These are phyloP conservation scores for Fusarium sororula DNA, from an alignment of 2,329 filamentous ascomycete species.

Conservation along the genomic window DNA sequence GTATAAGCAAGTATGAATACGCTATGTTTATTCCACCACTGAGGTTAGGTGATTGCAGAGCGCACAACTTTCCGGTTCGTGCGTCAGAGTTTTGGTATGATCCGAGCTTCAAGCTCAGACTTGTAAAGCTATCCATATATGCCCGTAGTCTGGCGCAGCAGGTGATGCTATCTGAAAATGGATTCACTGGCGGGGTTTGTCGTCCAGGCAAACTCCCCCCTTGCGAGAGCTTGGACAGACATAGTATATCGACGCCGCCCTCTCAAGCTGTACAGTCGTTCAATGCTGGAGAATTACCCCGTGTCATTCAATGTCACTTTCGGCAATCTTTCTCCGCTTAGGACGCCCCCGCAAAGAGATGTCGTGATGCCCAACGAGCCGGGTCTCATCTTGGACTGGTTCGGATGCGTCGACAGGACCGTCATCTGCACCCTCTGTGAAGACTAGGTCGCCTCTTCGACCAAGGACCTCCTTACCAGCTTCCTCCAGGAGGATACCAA, in stretches of 20 bases:
- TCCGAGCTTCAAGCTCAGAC: slow-evolving; percentile 1
- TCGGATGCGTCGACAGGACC: slow-evolving; percentile 25
- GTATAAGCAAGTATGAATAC: background rate
- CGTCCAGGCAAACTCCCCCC: slow-evolving; percentile 10
- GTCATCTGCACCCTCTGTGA: slow-evolving; percentile 65
- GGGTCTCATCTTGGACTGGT: slow-evolving; percentile 25
- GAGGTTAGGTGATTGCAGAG: background rate
- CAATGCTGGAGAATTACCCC: background rate
- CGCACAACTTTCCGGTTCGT: background rate
- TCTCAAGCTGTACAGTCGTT: background rate
- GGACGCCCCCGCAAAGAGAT: slow-evolving; percentile 36
- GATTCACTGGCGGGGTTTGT: slow-evolving; percentile 4
- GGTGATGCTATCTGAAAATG: slow-evolving; percentile 3
- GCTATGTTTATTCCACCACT: slow-evolving; percentile 26
- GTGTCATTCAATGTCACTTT: slow-evolving; percentile 22
- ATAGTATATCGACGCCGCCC: background rate
- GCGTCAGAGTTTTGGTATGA: background rate
- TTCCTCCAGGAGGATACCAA: slow-evolving; percentile 81
- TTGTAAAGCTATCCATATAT: slow-evolving; percentile 7
- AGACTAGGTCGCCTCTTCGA: slow-evolving; percentile 73
- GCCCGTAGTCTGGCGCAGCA: background rate
- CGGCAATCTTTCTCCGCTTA: slow-evolving; percentile 47
- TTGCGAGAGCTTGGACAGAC: slow-evolving; percentile 7
- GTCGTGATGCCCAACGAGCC: slow-evolving; percentile 38
- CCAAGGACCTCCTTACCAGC: slow-evolving; percentile 69